These are phyloP conservation scores for Harringtonia lauricola DNA, from an alignment of 2,329 filamentous ascomycete species.

Conservation along the genomic window DNA sequence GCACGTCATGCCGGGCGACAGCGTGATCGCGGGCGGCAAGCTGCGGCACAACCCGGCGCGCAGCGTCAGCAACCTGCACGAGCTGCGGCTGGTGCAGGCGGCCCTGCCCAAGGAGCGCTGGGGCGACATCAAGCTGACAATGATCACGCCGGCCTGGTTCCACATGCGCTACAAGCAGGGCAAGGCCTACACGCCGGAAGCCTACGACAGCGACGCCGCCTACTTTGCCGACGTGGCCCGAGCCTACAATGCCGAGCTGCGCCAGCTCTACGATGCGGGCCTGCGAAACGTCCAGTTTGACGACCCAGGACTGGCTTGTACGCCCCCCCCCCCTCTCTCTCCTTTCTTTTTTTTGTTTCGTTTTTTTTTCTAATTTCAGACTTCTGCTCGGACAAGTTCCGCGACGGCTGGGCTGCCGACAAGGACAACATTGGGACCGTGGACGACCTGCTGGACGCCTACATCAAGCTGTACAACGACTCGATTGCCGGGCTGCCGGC, in stretches of 20 bases:
- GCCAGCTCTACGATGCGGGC: constrained; percentile 49
- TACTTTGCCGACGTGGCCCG: constrained; percentile 56
- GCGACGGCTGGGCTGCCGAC: constrained; percentile 58
- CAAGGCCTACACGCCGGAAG: constrained; percentile 42
- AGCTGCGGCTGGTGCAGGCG: constrained; percentile 35
- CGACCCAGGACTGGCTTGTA: constrained; percentile 56
- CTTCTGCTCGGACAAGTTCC: constrained; percentile 64
- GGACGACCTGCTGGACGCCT: constrained; percentile 62
- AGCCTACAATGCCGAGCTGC: constrained; percentile 53
- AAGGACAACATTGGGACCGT: constrained; percentile 55
- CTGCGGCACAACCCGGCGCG: constrained; percentile 29
- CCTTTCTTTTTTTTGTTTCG: neutral
- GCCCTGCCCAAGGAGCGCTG: constrained; percentile 34
- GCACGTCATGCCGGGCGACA: constrained; percentile 45
- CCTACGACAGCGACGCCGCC: constrained; percentile 45
- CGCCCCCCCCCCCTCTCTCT: no score
- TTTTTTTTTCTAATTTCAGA: constrained; percentile 30
- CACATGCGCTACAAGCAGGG: constrained; percentile 46
- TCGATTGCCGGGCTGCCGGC: constrained; percentile 49
- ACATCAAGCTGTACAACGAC: constrained; percentile 69
- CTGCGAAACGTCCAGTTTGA: constrained; percentile 58
- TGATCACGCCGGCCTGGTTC: constrained; percentile 42
- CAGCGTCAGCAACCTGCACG: constrained; percentile 36
- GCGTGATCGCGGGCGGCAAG: constrained; percentile 39
- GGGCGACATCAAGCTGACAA: constrained; percentile 40